Percentiles rank a stretch among this genome's conserved stretches.
These are phyloP conservation scores for Rosa rugosa DNA, from an alignment of 306 rosid species.

Conservation along the genomic window DNA sequence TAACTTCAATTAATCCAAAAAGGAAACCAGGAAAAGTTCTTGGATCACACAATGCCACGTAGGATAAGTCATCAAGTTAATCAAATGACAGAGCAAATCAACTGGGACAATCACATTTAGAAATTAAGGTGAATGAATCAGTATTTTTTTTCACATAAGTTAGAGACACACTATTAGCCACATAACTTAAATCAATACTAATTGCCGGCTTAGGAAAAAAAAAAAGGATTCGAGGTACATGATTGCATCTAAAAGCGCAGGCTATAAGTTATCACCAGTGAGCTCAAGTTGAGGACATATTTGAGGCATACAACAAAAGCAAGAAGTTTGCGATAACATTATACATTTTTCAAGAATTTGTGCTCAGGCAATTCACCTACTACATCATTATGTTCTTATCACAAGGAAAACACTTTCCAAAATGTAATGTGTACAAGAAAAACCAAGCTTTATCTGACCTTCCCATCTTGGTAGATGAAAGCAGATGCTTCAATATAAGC, in stretches of 20 bases:
- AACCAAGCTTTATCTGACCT: constrained; percentile 50
- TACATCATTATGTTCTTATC: background rate
- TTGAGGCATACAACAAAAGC: background rate
- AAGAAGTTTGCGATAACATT: background rate
- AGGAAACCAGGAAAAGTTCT: background rate
- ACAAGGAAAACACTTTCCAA: background rate
- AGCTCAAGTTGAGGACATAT: background rate
- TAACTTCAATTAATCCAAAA: background rate
- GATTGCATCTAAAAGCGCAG: background rate
- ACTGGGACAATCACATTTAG: background rate
- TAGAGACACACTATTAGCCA: background rate
- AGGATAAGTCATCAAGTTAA: background rate
- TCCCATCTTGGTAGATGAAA: constrained; percentile 93
- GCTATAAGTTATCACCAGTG: background rate
- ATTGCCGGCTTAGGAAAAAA: background rate
- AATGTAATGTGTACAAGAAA: background rate
- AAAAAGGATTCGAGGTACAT: background rate
- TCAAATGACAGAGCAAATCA: background rate
- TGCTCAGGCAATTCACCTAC: background rate
- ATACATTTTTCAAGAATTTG: background rate
- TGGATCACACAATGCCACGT: background rate
- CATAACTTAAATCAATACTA: background rate
- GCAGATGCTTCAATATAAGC: constrained; percentile 99
- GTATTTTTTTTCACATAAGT: background rate
- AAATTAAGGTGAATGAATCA: background rate